A percentile compares a stretch with the other conserved stretches of the same genome.
These are phyloP conservation scores for Striga asiatica DNA, from an alignment of 257 asterid genomes.

Conservation along the genomic window DNA sequence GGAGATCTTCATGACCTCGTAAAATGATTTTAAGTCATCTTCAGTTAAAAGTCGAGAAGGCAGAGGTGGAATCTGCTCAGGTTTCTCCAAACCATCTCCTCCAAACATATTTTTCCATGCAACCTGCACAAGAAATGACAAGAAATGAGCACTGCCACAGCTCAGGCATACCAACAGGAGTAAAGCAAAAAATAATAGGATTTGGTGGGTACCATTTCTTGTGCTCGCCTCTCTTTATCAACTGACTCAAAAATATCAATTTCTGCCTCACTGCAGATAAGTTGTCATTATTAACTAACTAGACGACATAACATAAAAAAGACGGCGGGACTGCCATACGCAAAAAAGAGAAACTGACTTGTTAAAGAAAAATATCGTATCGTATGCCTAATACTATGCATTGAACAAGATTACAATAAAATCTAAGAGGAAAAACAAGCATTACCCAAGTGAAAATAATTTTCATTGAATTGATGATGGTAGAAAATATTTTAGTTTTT, in stretches of 20 bases:
- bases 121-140: conserved; percentile 33
- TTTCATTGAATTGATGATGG: neutral
- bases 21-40: conserved; percentile 72
- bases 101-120: conserved; percentile 54
- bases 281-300: conserved; percentile 13
- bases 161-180: conserved; percentile 5
- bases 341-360: neutral
- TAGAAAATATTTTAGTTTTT: neutral
- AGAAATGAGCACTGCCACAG: conserved; percentile 7
- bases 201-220: conserved; percentile 58
- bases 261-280: conserved; percentile 69
- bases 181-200: conserved; percentile 13
- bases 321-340: neutral
- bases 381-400: conserved; percentile 1
- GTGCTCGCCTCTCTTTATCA: conserved; percentile 66
- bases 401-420: neutral
- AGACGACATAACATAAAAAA: neutral
- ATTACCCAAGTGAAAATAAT: neutral
- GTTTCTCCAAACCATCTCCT: conserved; percentile 34
- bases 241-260: conserved; percentile 85
- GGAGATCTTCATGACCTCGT: conserved; percentile 77
- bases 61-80: conserved; percentile 51
- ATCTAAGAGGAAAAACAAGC: neutral
- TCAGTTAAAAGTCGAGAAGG: conserved; percentile 83
- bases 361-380: conserved; percentile 10